phyloP scores from a whole-genome alignment of 768 basidiomycete species.

The Tylopilus sp. region DNA sequence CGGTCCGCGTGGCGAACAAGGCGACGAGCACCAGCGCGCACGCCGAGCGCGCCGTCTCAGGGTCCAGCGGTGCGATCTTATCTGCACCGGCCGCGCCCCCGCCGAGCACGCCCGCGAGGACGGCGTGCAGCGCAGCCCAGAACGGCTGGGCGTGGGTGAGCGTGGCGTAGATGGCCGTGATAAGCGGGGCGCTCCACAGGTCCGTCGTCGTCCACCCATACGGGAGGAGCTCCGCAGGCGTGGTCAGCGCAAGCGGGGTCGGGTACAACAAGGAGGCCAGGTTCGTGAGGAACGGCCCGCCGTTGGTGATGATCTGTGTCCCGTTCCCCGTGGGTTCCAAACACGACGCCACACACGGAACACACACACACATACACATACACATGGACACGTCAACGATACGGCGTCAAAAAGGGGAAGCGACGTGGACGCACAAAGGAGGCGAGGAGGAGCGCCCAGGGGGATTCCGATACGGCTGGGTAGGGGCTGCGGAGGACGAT shows the following conservation, averaged over 20 bases:
- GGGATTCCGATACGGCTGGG: constrained; percentile 54
- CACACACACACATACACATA: no score
- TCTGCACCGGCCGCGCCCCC: constrained; percentile 27
- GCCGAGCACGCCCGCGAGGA: constrained; percentile 48
- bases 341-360: no score
- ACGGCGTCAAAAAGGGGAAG: background rate
- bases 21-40: constrained; percentile 64
- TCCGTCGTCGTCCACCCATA: constrained; percentile 87
- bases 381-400: no score
- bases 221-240: constrained; percentile 75
- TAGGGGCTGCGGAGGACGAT: constrained; percentile 53
- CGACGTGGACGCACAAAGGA: constrained; percentile 54
- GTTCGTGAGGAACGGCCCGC: constrained; percentile 77
- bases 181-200: constrained; percentile 78
- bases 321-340: no score
- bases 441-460: constrained; percentile 72
- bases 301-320: constrained; percentile 64
- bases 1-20: constrained; percentile 61
- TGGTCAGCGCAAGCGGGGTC: constrained; percentile 60
- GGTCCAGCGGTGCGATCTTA: constrained; percentile 48
- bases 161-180: constrained; percentile 75
- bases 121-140: constrained; percentile 59
- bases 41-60: constrained; percentile 63
- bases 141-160: constrained; percentile 87
- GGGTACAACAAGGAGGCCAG: constrained; percentile 75